phyloP scores from a whole-genome alignment of 2,329 filamentous ascomycete genomes.

The Lizonia empirigonia region DNA sequence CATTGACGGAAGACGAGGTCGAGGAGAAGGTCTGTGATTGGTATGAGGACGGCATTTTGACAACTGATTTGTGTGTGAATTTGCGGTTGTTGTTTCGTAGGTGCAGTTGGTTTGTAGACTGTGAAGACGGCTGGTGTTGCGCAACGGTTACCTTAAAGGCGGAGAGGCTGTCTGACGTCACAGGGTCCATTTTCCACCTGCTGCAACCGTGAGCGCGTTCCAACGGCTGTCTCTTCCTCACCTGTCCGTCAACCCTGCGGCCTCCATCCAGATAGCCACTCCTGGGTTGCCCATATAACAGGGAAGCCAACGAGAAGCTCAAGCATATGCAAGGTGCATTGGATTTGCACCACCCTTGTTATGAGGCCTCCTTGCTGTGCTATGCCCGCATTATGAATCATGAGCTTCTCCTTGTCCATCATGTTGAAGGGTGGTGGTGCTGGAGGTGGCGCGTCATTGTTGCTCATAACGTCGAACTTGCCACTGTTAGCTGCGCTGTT shows the following conservation, averaged over 20 bases:
- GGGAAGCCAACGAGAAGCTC: too few relatives aligned
- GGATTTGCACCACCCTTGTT: too few relatives aligned
- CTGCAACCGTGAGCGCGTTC: too few relatives aligned
- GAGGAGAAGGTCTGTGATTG: constrained; percentile 36
- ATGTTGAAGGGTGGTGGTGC: too few relatives aligned
- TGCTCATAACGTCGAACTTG: too few relatives aligned
- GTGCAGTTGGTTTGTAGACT: background rate
- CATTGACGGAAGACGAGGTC: constrained; percentile 35
- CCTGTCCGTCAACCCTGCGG: background rate
- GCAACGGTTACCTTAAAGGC: background rate
- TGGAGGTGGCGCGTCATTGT: too few relatives aligned
- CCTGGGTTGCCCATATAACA: too few relatives aligned
- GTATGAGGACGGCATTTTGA: constrained; percentile 28
- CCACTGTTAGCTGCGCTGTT: too few relatives aligned
- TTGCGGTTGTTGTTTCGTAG: constrained; percentile 1
- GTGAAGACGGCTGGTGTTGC: background rate
- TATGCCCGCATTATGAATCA: too few relatives aligned
- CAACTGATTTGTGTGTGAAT: constrained; percentile 8
- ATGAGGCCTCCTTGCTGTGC: too few relatives aligned
- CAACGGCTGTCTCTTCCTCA: background rate
- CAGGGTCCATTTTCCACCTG: background rate
- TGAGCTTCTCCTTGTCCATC: too few relatives aligned
- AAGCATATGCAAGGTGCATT: too few relatives aligned
- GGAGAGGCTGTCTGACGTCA: constrained; percentile 12
- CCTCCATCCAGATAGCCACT: background rate